Conservation (phyloP, 2,329 filamentous ascomycete genomes). For the Clarireedia sp. region DNA sequence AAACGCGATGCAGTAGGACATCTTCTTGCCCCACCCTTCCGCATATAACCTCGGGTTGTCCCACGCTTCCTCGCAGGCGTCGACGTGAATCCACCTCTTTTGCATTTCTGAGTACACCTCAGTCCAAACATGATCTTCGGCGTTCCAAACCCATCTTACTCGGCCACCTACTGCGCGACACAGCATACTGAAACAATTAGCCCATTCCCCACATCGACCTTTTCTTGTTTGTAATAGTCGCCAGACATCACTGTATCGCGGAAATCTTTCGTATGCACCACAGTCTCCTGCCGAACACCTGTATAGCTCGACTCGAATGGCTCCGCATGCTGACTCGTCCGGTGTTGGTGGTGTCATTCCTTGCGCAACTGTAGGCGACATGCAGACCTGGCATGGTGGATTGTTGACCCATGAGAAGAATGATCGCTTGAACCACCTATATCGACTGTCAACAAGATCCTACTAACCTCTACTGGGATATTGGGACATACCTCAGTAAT, state of each 20-base stretch:
- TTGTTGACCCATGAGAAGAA: conserved; percentile 99
- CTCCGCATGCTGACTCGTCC: conserved; percentile 84
- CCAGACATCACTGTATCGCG: conserved; percentile 93
- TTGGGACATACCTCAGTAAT: conserved; percentile 61
- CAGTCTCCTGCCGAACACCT: conserved; percentile 72
- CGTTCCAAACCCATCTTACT: conserved; percentile 97
- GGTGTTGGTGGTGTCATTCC: conserved; percentile 79
- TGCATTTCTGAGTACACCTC: conserved; percentile 94
- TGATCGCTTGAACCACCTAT: conserved; percentile 89
- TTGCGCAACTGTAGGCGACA: conserved; percentile 72
- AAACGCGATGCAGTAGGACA: conserved; percentile 96
- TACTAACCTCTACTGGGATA: conserved; percentile 11
- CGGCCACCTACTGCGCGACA: conserved; percentile 86
- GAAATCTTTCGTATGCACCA: conserved; percentile 77
- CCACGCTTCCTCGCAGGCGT: conserved; percentile 90
- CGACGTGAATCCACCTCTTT: conserved; percentile 92
- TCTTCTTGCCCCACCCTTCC: conserved; percentile 92
- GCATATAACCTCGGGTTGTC: conserved; percentile 88
- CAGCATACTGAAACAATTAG: conserved; percentile 97
- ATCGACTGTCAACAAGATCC: conserved; percentile 13
- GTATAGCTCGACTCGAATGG: conserved; percentile 82
- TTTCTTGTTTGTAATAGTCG: conserved; percentile 77
- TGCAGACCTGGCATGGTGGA: conserved; percentile 73
- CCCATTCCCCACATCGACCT: conserved; percentile 90
- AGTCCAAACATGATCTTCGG: conserved; percentile 95